Evolutionary conservation across 768 basidiomycete genomes (phyloP).

Genomic region (Mycena albidolilacea): DNA sequence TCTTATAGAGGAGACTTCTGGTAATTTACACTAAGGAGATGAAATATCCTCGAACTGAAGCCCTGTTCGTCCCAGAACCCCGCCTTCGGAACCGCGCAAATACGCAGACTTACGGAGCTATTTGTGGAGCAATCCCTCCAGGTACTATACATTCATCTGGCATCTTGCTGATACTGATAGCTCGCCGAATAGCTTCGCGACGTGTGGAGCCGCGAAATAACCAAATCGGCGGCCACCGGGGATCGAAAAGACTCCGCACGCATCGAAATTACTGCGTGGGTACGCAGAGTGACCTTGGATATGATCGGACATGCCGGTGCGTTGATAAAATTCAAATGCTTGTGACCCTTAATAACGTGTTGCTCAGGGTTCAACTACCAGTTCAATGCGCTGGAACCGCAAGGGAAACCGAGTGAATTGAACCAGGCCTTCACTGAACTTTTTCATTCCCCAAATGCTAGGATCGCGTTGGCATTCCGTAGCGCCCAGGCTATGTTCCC

Average conservation of each 20-base stretch:
- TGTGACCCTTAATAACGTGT: constrained; percentile 1
- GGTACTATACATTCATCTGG: constrained; percentile 39
- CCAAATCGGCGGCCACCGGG: constrained; percentile 11
- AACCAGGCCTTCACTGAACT: constrained; percentile 51
- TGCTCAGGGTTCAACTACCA: constrained; percentile 17
- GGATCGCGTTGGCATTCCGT: constrained; percentile 26
- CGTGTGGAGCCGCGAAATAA: constrained; percentile 46
- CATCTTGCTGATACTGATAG: not conserved
- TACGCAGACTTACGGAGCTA: constrained; percentile 55
- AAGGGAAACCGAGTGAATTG: constrained; percentile 48
- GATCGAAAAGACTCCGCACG: constrained; percentile 33
- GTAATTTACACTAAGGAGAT: constrained; percentile 7
- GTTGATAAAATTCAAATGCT: not conserved
- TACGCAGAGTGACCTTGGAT: constrained; percentile 56
- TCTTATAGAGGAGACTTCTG: not conserved
- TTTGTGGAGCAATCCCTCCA: constrained; percentile 53
- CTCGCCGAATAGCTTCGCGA: constrained; percentile 49
- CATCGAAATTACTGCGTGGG: constrained; percentile 51
- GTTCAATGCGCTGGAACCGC: constrained; percentile 12
- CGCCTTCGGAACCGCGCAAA: constrained; percentile 59
- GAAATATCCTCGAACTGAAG: constrained; percentile 9
- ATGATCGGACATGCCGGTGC: constrained; percentile 59
- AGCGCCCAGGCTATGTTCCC: constrained; percentile 48
- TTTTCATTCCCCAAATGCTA: constrained; percentile 34
- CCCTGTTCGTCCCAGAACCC: constrained; percentile 53